Evolutionary conservation across 2,329 filamentous ascomycete genomes (phyloP), one percentile per base, ranked within the genome.

Genomic region (Pseudogymnoascus sp.): DNA sequence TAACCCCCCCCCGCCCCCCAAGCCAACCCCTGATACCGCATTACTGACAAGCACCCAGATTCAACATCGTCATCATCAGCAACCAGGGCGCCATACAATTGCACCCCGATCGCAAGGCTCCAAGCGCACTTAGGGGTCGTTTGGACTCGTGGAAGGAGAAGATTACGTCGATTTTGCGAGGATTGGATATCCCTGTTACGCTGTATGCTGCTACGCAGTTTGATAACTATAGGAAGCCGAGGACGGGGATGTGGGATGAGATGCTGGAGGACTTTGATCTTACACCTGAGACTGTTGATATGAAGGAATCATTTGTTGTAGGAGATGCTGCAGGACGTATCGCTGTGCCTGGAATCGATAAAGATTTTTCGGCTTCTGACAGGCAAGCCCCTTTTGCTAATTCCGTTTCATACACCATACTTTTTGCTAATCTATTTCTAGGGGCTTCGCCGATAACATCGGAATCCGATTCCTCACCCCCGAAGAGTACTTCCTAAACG

Each of bases 31-130:
- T 25, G 12, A 18, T 62, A 4, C 7, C 14, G 1, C 8, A 11
- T 3, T 65, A 11, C 35, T 61, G 60, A 65, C 23, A 59, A 35
- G 42, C 11, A 1, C 8, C 23, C 69, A 90, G 89, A 31, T 95
- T 90, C 74, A 83, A 83, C 53, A 76, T 97, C 11, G 83, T 91
- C 16, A 84, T 97, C 59, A 76, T 99, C 60, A 95, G 90, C 66
- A 99, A 99, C 74, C 94, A 99, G 75, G 92, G 82, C 60, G 91
- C 89, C 12, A 80, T 99, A 50, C 88, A 83, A 14, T 78, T 97
- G 1, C 89, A 89, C 66, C 82, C 84, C 16, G 84, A 91, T 62
- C 77, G 86, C n/a, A 94, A 92, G 70, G 78, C 79, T 0, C 79
- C 88, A 4, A 90, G 89, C 68, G 78, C 77, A 31, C 82, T 86